Percentiles rank a stretch among this genome's conserved stretches.
These are phyloP conservation scores for Omphalea diandra DNA, from an alignment of 441 rosid species.

Conservation along the genomic window DNA sequence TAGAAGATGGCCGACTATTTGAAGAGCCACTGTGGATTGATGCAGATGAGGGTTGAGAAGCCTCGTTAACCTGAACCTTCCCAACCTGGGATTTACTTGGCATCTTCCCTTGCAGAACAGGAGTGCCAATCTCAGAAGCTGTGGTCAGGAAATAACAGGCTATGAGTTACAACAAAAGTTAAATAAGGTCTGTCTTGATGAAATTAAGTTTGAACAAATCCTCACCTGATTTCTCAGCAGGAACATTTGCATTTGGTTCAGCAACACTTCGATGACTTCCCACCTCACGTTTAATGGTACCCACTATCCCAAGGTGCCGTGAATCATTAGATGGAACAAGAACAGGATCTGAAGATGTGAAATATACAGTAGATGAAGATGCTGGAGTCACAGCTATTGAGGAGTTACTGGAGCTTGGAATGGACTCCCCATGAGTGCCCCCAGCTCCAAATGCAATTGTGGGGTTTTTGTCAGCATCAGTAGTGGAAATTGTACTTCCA, in stretches of 20 bases:
- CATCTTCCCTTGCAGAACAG: constrained; percentile 46
- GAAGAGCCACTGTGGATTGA: constrained; percentile 57
- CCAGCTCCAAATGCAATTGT: constrained; percentile 42
- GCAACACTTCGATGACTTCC: constrained; percentile 37
- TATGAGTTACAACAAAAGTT: constrained; percentile 18
- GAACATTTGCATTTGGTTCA: constrained; percentile 41
- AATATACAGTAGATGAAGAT: constrained; percentile 59
- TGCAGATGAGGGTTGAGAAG: constrained; percentile 50
- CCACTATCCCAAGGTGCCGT: constrained; percentile 34
- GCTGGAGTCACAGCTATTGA: constrained; percentile 38
- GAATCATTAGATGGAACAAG: constrained; percentile 49
- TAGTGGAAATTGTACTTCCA: constrained; percentile 30
- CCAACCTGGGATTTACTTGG: constrained; percentile 49
- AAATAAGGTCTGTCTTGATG: constrained; percentile 10
- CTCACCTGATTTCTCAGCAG: constrained; percentile 54
- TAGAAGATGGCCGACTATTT: constrained; percentile 71
- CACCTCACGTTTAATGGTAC: constrained; percentile 52
- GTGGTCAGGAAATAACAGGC: constrained; percentile 26
- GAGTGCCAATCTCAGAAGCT: constrained; percentile 42
- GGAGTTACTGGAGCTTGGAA: constrained; percentile 37
- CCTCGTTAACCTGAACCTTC: constrained; percentile 51
- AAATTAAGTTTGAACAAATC: constrained; percentile 8
- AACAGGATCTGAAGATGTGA: constrained; percentile 63
- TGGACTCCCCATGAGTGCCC: constrained; percentile 33
- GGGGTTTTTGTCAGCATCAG: constrained; percentile 38